phyloP scores from a whole-genome alignment of 116 monocot genomes.

The Phalaenopsis hybrid region DNA sequence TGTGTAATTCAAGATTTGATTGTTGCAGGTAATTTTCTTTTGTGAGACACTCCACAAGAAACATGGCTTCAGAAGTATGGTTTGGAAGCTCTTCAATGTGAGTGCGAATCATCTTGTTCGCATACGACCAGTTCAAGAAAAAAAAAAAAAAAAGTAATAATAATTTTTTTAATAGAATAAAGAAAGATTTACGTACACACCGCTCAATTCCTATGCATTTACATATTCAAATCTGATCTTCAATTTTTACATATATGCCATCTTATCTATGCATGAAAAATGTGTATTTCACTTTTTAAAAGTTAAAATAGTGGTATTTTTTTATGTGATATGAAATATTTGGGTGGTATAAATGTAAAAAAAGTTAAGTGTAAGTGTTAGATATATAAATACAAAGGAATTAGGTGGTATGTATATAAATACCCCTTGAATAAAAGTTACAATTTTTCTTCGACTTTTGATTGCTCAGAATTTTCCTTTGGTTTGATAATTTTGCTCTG shows the following conservation, averaged over 20 bases:
- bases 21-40: constrained; percentile 50
- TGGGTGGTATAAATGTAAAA: no score
- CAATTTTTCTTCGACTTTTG: background rate
- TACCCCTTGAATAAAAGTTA: no score
- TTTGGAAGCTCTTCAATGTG: constrained; percentile 46
- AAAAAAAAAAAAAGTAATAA: background rate
- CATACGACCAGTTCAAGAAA: background rate
- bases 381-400: no score
- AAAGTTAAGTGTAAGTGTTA: no score
- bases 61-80: constrained; percentile 24
- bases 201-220: no score
- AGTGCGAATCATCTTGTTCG: constrained; percentile 16
- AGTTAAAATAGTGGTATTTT: no score
- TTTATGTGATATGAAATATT: no score
- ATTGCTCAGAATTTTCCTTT: background rate
- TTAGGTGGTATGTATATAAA: background rate
- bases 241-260: no score
- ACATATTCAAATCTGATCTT: no score
- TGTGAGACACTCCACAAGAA: constrained; percentile 29
- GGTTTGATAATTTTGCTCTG: background rate
- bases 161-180: background rate
- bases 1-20: constrained; percentile 7
- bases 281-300: no score
- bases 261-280: no score
- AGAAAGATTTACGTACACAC: no score